Conservation (phyloP, 371 early-diverging fungal species). For the Haplosporangium sp. region DNA sequence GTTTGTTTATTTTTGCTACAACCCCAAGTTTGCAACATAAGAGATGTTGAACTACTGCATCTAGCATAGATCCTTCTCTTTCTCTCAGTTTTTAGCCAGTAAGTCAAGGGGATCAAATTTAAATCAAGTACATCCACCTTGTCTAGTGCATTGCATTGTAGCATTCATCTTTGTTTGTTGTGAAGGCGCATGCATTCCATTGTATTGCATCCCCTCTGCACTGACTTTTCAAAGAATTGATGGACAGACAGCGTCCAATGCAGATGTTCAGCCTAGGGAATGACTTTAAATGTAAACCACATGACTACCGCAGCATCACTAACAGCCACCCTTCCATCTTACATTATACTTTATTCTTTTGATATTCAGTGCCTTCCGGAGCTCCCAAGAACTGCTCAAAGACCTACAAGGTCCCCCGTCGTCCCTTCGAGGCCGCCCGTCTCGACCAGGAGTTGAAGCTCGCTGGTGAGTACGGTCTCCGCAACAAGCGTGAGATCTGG, state of each 20-base stretch:
- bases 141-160: neutral
- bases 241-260: too few relatives aligned
- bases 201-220: too few relatives aligned
- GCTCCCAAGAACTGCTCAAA: slow-evolving; percentile 71
- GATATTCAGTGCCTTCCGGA: too few relatives aligned
- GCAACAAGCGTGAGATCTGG: slow-evolving; percentile 99
- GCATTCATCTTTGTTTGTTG: neutral
- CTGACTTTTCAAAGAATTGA: too few relatives aligned
- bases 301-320: slow-evolving; percentile 20
- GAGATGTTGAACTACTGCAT: slow-evolving; percentile 16
- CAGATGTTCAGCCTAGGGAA: too few relatives aligned
- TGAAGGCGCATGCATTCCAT: too few relatives aligned
- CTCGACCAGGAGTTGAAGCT: slow-evolving; percentile 99
- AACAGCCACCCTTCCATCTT: slow-evolving; percentile 4
- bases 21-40: neutral
- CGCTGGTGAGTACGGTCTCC: slow-evolving; percentile 98
- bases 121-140: neutral
- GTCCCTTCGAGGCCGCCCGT: slow-evolving; percentile 99
- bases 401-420: slow-evolving; percentile 98
- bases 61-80: slow-evolving; percentile 51
- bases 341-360: neutral
- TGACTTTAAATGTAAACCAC: neutral
- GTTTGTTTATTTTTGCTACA: slow-evolving; percentile 2
- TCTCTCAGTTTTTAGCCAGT: slow-evolving; percentile 55
- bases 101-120: slow-evolving; percentile 20